Evolutionary conservation across 208 protist species (phyloP), one percentile per base, ranked within the genome.

Genomic region (Crithidia bombi): DNA sequence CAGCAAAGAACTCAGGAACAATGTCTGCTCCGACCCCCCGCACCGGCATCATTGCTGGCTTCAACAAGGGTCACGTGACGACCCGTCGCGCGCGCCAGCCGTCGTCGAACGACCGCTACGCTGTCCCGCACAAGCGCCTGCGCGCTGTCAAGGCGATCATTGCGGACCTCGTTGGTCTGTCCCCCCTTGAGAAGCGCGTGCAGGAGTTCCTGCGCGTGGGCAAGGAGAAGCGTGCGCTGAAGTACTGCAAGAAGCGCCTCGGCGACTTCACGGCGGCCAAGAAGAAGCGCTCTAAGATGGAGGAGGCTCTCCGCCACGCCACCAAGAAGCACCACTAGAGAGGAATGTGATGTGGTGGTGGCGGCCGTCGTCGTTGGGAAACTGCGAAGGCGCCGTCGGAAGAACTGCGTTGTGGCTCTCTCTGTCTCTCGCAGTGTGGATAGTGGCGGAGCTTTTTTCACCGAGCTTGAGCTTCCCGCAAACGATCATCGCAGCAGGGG

Each of bases 191-290:
- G 76, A 91, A 83, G 81, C 93, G 96, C 52, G 87, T 96, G 49
- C 89, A 92, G 82, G 96, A 98, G 89, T 78, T 98, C 66, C 86
- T 98, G 65, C 96, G 94, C 65, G 92, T 98, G 21, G 93, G 93
- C 30, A 96, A 96, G 88, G 96, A 98, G 77, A 98, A 98, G 90
- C 91, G 94, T 67, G 96, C 96, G 47, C 84, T 98, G 38, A 97
- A 97, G 82, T 94, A 94, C 73, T 93, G 89, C 86, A 98, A 98
- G 85, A 96, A 96, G 86, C 89, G 94, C 65, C 87, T 98, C 43
- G 94, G 94, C 35, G 80, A 91, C 82, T 88, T 95, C 74, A 89
- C 69, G 46, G 87, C 85, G 11, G 94, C 90, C 28, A 97, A 97
- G 86, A 98, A 98, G 90, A 93, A 95, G 79, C 89, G 94, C 59